Evolutionary conservation across 2,329 filamentous ascomycete genomes (phyloP).

Genomic region (Dendrostoma leiphaemia): DNA sequence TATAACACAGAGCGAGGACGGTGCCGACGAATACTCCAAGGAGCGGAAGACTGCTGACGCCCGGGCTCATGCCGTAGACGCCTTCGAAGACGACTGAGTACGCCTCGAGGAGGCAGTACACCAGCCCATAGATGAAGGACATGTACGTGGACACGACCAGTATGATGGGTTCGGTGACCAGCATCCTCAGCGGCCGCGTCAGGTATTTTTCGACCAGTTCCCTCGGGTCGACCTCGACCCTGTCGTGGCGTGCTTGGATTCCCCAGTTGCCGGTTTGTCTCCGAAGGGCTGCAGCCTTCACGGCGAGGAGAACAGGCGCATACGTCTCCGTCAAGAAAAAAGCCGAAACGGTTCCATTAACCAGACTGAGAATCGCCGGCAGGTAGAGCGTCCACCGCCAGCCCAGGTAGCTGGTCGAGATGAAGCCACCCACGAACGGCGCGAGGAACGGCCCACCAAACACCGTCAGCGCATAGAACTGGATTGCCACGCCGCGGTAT

Average conservation of each 20-base stretch:
- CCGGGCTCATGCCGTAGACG: constrained; percentile 27
- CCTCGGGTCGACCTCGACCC: constrained; percentile 7
- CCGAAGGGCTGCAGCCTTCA: constrained; percentile 4
- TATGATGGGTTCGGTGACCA: constrained; percentile 55
- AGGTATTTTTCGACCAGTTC: constrained; percentile 21
- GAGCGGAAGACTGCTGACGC: constrained; percentile 29
- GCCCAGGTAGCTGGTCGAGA: not conserved
- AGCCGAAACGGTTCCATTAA: constrained; percentile 1
- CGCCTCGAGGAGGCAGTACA: constrained; percentile 14
- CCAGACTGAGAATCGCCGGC: constrained; percentile 9
- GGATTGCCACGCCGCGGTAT: constrained; percentile 14
- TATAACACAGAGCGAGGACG: constrained; percentile 20
- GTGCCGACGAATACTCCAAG: constrained; percentile 26
- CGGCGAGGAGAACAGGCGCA: constrained; percentile 7
- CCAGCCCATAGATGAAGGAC: constrained; percentile 18
- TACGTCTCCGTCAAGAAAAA: constrained; percentile 11
- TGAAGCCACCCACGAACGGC: constrained; percentile 7
- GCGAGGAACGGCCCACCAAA: constrained; percentile 15
- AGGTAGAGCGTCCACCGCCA: constrained; percentile 16
- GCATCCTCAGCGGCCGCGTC: constrained; percentile 24
- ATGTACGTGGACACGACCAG: constrained; percentile 38
- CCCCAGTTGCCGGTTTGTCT: constrained; percentile 24
- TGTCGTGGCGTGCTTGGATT: constrained; percentile 8
- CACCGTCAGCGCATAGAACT: constrained; percentile 12
- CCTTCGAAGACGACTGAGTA: constrained; percentile 25